Evolutionary conservation across 1,284 basidiomycete genomes (phyloP), one percentile per base, ranked within the genome.

Genomic region (Cryptococcus neoformans): DNA sequence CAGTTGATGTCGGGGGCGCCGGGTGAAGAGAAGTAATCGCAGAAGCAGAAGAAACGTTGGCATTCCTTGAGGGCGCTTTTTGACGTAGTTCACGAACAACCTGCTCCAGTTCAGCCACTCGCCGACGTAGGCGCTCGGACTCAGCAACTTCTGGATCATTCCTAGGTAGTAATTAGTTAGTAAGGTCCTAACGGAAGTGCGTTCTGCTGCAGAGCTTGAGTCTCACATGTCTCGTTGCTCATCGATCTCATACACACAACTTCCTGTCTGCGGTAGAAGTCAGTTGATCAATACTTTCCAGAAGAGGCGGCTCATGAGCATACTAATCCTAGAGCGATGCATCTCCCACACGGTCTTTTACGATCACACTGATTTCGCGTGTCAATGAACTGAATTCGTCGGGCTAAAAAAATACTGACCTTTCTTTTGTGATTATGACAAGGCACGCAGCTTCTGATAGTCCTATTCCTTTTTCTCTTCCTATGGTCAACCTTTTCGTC

Each of bases 391-490:
- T 2, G n/a, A 3, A 7, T 10, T 21, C 17, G 9, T 47, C 46
- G 21, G 4, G 42, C 8, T 28, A 28, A 1, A 28, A 28, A 28
- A 41, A 16, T 39, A 73, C 82, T 59, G 60, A 90, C 90, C 83
- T 92, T 93, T 69, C 90, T 82, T 79, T 93, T 93, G 55, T 91
- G 92, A 50, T 90, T 91, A 76, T 93, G 91, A 78, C 90, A 94
- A 68, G 92, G 92, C 56, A 94, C 82, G 73, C 90, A 94, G 21
- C 84, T 85, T 79, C 92, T 87, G 6, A 90, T 92, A 42, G 90
- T 92, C 70, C 91, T 82, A 79, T 94, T 93, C 69, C 90, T 83
- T 70, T 90, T 83, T 58, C 82, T 75, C 62, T 83, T 84, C 56
- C 82, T 77, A 60, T 83, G 81, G 63, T 83, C 82, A 41, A 78